Percentiles rank a stretch among this genome's conserved stretches.
These are phyloP conservation scores for Naegleria gruberi DNA, from an alignment of 208 protist species.

Conservation along the genomic window DNA sequence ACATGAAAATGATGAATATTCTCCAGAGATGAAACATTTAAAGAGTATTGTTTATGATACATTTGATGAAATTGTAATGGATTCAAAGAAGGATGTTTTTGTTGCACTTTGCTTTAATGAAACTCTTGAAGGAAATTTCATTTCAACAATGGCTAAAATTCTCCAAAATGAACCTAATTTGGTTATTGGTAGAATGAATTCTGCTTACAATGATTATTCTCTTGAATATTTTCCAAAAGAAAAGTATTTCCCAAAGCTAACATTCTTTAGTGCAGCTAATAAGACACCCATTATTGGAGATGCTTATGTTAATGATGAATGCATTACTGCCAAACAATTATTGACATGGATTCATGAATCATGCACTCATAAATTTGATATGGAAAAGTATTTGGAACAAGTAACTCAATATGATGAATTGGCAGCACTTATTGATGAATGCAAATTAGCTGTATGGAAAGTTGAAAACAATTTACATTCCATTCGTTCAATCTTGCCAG, in stretches of 20 bases:
- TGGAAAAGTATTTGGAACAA: neutral
- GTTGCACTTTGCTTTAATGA: neutral
- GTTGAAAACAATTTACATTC: neutral
- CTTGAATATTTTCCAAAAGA: neutral
- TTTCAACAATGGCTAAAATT: neutral
- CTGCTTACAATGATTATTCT: neutral
- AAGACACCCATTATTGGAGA: too few species aligned
- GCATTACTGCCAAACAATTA: neutral
- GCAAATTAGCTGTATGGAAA: neutral
- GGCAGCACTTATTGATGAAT: neutral
- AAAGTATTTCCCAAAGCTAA: too few species aligned
- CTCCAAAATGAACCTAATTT: neutral
- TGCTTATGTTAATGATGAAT: neutral
- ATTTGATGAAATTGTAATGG: neutral
- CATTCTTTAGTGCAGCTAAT: too few species aligned
- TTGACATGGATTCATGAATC: neutral
- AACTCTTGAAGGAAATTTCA: neutral
- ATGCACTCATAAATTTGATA: neutral
- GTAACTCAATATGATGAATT: neutral
- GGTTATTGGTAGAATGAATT: neutral
- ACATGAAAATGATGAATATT: neutral
- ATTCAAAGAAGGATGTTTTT: neutral
- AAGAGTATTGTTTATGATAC: neutral
- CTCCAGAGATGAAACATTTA: neutral
- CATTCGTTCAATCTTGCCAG: too few species aligned